Conservation (phyloP, 257 asterid species). For the Petunia axillaris region DNA sequence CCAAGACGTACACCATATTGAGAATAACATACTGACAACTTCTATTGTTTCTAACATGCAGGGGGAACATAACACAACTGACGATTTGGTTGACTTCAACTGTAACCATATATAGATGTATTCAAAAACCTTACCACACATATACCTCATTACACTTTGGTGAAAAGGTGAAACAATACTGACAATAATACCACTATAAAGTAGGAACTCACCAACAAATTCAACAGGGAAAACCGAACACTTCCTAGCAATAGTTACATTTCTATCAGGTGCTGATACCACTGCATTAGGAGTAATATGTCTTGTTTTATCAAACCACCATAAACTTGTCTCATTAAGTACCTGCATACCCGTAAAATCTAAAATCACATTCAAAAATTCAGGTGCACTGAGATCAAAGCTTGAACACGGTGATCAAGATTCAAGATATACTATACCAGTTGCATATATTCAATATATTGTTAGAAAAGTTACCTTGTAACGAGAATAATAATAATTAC, state of each 20-base stretch:
- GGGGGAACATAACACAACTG: background rate
- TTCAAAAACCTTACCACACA: background rate
- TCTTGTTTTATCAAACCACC: slow-evolving; percentile 87
- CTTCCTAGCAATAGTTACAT: slow-evolving; percentile 94
- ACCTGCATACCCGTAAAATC: slow-evolving; percentile 48
- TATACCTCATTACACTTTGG: background rate
- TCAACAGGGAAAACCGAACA: slow-evolving; percentile 94
- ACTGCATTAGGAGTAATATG: slow-evolving; percentile 89
- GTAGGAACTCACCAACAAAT: slow-evolving; percentile 78
- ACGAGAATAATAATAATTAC: background rate
- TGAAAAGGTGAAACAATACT: background rate
- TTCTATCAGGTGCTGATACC: slow-evolving; percentile 77
- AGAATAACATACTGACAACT: background rate
- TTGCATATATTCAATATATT: background rate
- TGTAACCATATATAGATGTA: background rate
- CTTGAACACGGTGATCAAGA: background rate
- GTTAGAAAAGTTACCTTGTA: background rate
- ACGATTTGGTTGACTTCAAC: background rate
- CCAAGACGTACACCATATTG: background rate
- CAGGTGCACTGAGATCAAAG: background rate
- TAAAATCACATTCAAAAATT: too few species aligned
- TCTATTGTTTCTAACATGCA: background rate
- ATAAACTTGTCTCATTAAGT: slow-evolving; percentile 88
- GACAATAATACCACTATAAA: background rate
- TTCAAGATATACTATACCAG: background rate